Percentiles rank a stretch among this genome's conserved stretches.
phyloP scores from a whole-genome alignment of 1,284 basidiomycete species.

The Ceratobasidium sp. region DNA sequence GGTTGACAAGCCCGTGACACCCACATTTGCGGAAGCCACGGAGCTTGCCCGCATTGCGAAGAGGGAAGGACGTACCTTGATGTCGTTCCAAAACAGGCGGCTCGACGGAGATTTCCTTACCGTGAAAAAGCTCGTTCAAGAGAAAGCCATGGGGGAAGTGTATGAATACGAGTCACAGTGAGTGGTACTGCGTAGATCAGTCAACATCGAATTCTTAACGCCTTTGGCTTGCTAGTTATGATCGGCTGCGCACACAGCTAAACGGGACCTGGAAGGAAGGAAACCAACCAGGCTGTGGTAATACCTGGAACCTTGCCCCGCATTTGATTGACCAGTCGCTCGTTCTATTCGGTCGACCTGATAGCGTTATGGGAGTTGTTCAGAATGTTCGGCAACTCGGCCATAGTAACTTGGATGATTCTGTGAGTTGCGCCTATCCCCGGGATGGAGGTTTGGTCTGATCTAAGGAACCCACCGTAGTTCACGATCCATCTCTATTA shows the following conservation, averaged over 20 bases:
- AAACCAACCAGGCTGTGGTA: constrained; percentile 21
- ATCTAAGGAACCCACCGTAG: neutral
- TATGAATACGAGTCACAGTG: constrained; percentile 35
- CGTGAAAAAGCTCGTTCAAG: constrained; percentile 25
- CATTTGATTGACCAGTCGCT: constrained; percentile 34
- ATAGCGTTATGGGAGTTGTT: constrained; percentile 33
- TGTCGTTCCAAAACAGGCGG: constrained; percentile 34
- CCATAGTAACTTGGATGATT: constrained; percentile 26
- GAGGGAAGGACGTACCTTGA: constrained; percentile 17
- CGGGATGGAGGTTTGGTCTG: neutral
- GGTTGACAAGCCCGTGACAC: constrained; percentile 35
- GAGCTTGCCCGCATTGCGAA: constrained; percentile 33
- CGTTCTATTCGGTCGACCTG: constrained; percentile 30
- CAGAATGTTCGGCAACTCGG: constrained; percentile 36
- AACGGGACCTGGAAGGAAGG: constrained; percentile 37
- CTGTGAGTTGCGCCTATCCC: constrained; percentile 4
- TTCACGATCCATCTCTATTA: constrained; percentile 36
- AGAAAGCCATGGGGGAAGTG: constrained; percentile 6
- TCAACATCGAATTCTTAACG: neutral
- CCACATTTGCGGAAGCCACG: constrained; percentile 27
- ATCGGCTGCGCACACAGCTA: constrained; percentile 21
- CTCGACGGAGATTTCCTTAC: constrained; percentile 37
- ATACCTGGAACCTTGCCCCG: constrained; percentile 32
- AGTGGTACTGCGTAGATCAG: neutral
- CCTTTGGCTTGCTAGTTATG: constrained; percentile 14